Conservation (phyloP, 768 basidiomycete species). For the Trametopsis cervina region DNA sequence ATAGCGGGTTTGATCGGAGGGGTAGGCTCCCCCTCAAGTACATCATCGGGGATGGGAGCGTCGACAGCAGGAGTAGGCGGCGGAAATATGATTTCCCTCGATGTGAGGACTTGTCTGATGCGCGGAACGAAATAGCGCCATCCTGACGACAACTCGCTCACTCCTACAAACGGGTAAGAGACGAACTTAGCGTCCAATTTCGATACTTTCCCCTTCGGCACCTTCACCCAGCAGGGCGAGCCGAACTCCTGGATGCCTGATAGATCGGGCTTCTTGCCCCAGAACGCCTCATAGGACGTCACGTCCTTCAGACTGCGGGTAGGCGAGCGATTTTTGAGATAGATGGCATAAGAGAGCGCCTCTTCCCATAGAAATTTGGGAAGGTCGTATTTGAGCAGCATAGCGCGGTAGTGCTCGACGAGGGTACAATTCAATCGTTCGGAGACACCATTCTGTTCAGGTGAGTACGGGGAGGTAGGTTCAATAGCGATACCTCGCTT, state of each 20-base stretch:
- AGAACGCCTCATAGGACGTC: conserved; percentile 17
- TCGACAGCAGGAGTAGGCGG: not conserved
- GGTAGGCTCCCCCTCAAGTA: conserved; percentile 5
- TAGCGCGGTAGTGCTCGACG: conserved; percentile 17
- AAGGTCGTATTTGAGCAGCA: conserved; percentile 17
- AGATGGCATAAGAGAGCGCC: conserved; percentile 19
- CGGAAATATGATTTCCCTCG: conserved; percentile 7
- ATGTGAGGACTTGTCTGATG: conserved; percentile 1
- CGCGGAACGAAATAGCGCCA: conserved; percentile 1
- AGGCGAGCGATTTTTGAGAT: conserved; percentile 15
- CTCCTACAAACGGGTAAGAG: conserved; percentile 3
- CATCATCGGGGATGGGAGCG: too few relatives aligned
- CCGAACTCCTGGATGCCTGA: conserved; percentile 13
- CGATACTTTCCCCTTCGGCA: not conserved
- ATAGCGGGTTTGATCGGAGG: not conserved
- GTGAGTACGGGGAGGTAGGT: conserved; percentile 35
- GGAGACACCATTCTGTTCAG: conserved; percentile 36
- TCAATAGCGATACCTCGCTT: conserved; percentile 31
- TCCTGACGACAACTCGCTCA: not conserved
- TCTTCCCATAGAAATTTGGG: conserved; percentile 25
- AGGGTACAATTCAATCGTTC: conserved; percentile 25
- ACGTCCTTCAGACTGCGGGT: conserved; percentile 10
- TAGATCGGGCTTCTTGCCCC: conserved; percentile 11
- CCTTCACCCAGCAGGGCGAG: conserved; percentile 5
- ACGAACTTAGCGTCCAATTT: conserved; percentile 6